Evolutionary conservation across 192 early-diverging fungal species (phyloP), one percentile per base, ranked within the genome.

Genomic region (Entomortierella lignicola): DNA sequence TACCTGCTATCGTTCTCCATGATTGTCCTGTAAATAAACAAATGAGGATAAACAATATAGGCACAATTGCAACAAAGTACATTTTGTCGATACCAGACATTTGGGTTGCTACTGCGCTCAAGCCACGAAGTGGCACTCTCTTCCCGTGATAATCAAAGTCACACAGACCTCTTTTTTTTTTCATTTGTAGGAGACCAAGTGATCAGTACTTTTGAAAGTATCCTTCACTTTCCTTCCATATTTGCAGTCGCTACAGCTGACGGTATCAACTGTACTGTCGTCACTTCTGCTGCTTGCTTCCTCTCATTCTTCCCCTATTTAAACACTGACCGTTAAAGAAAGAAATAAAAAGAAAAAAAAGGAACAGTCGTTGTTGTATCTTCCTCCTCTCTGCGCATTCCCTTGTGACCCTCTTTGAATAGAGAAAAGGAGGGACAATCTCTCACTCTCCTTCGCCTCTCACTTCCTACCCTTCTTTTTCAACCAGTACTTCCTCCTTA

Each of bases 1-100:
- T 72, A 72, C 70, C 70, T 55, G 53, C 42, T 32, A 43, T 72
- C 70, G 13, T 58, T 5, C 27, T 72, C 70, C 70, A 72, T 72
- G 66, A 27, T 68, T n/a, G n/a, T n/a, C n/a, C n/a, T n/a, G n/a
- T n/a, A n/a, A n/a, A n/a, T n/a, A n/a, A n/a, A n/a, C n/a, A n/a
- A n/a, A n/a, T n/a, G n/a, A n/a, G n/a, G n/a, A n/a, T n/a, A n/a
- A n/a, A n/a, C n/a, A n/a, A n/a, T n/a, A n/a, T n/a, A n/a, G n/a
- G n/a, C n/a, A n/a, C n/a, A n/a, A n/a, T n/a, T n/a, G n/a, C n/a
- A n/a, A n/a, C n/a, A n/a, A n/a, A n/a, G n/a, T n/a, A n/a, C n/a
- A n/a, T n/a, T n/a, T n/a, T n/a, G n/a, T n/a, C n/a, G n/a, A n/a
- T n/a, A n/a, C n/a, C n/a, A n/a, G n/a, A n/a, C n/a, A n/a, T n/a